phyloP scores from a whole-genome alignment of 768 basidiomycete species.

The Serendipita sp. region DNA sequence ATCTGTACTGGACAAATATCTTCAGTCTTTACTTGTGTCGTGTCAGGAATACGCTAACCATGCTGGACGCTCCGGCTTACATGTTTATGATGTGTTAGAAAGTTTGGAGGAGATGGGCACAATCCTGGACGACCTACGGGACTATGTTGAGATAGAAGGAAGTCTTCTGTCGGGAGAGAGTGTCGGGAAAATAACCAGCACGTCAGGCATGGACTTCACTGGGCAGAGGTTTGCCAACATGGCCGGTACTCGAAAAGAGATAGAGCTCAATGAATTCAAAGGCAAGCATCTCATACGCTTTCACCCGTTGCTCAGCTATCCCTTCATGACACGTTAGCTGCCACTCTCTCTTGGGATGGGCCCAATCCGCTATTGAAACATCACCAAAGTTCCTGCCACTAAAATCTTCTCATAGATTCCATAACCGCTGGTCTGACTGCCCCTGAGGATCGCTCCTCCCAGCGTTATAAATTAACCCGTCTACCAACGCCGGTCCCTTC shows the following conservation, averaged over 20 bases:
- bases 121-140: neutral
- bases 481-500: neutral
- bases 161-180: neutral
- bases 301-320: neutral
- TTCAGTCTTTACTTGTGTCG: neutral
- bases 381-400: neutral
- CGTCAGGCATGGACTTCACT: neutral
- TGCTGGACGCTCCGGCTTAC: neutral
- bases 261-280: conserved; percentile 4
- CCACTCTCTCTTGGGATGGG: neutral
- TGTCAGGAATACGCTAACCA: conserved; percentile 6
- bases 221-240: neutral
- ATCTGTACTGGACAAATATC: neutral
- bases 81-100: neutral
- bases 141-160: neutral
- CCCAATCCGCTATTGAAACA: too few species aligned
- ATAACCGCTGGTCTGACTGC: neutral
- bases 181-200: neutral
- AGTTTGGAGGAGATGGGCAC: conserved; percentile 6
- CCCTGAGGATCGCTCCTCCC: neutral
- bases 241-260: neutral
- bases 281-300: neutral
- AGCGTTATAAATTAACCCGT: neutral
- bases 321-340: neutral
- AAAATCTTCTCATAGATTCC: neutral